Base-by-base conservation (phyloP, 192 early-diverging fungal genomes). In the Linnemannia zychae region DNA sequence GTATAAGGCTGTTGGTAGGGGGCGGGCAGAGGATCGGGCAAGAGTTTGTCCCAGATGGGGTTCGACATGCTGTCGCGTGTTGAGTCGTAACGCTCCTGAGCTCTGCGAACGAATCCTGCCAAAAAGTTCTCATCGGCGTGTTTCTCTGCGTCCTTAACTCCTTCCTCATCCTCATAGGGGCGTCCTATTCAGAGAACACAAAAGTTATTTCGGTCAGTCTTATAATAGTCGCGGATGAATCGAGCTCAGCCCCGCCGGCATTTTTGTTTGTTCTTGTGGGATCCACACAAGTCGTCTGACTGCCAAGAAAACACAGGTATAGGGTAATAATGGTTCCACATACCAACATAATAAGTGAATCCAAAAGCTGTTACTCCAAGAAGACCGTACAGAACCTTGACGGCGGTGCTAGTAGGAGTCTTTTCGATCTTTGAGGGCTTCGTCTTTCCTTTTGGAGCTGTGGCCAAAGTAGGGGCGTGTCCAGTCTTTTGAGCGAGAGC, bases 1-100 rank as follows among this genome's bases (percentile, higher is more conserved):
- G 99, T 99, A 84, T 97, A 96, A 36, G 94, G 95, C 63, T 94
- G 93, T 70, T 93, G 92, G 90, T 97, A 98, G 49, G 93, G 94
- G 47, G 94, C 94, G 34, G 96, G 94, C 12, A 97, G 89, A 60
- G 95, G 94, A 72, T 99, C 97, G 0, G 98, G 98, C 52, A 99
- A 90, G 71, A 99, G 91, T 84, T 98, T 96, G 77, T 97, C 95
- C 77, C 92, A 93, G 48, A 93, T 93, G 20, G 96, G 96, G 57
- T 94, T 91, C 17, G 90, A 78, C 79, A 93, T 83, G 53, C 79
- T 81, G 75, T 89, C 85, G 28, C 76, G 47, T 24, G 53, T 67
- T 28, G 71, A 76, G 4, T 77, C n/a, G 79, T 76, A 75, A 24
- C 77, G 76, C 40, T 86, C 80, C 48, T 85, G 40, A 34, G 77